These are phyloP conservation scores for Chaetomidium leptoderma DNA, from an alignment of 495 filamentous ascomycete genomes.

Conservation along the genomic window DNA sequence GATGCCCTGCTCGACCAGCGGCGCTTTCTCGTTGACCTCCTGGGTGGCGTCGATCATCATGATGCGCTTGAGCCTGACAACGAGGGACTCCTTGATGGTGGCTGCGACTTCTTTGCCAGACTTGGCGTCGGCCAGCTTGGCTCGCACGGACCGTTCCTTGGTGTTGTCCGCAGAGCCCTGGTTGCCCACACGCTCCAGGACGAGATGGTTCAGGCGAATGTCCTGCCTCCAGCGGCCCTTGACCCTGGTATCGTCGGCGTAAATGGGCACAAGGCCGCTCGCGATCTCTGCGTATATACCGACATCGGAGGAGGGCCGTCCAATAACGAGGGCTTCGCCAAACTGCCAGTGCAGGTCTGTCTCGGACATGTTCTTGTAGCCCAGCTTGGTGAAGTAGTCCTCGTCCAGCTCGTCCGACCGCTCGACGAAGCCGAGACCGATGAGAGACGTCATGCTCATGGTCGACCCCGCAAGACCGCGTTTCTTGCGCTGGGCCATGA, in stretches of 20 bases:
- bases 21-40: not conserved
- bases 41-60: conserved; percentile 14
- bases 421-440: conserved; percentile 45
- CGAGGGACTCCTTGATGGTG: not conserved
- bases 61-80: not conserved
- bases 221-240: too few relatives aligned
- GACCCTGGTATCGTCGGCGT: too few relatives aligned
- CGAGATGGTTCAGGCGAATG: too few relatives aligned
- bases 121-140: too few relatives aligned
- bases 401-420: conserved; percentile 35
- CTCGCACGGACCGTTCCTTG: too few relatives aligned
- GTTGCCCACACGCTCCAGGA: too few relatives aligned
- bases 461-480: conserved; percentile 37
- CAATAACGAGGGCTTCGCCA: too few relatives aligned
- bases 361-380: not conserved
- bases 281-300: too few relatives aligned
- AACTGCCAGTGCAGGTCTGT: not conserved
- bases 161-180: too few relatives aligned
- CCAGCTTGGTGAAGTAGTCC: conserved; percentile 34
- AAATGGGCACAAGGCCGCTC: too few relatives aligned
- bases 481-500: conserved; percentile 28
- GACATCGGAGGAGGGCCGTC: too few relatives aligned
- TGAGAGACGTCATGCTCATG: conserved; percentile 44
- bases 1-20: conserved; percentile 30
- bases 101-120: too few relatives aligned